Conservation (phyloP, 768 basidiomycete species). For the Hirschioporus abietinus region DNA sequence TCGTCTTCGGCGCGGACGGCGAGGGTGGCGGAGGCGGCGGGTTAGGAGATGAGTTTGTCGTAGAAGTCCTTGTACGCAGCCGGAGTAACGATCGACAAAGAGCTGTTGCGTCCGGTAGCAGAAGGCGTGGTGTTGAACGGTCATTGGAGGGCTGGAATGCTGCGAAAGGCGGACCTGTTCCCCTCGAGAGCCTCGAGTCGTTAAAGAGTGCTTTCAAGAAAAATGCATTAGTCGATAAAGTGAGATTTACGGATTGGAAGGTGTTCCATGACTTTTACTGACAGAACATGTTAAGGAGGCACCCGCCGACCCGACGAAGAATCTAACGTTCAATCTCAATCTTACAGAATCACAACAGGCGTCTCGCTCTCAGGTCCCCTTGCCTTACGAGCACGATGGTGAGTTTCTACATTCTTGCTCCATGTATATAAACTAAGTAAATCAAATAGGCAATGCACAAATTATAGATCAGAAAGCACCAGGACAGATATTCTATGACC, state of each 20-base stretch:
- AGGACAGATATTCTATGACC: slow-evolving; percentile 76
- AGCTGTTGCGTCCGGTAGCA: slow-evolving; percentile 36
- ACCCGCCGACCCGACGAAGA: slow-evolving; percentile 53
- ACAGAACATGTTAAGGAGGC: background rate
- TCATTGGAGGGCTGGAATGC: slow-evolving; percentile 53
- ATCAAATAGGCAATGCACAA: slow-evolving; percentile 29
- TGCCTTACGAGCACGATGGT: slow-evolving; percentile 91
- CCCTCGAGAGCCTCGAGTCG: slow-evolving; percentile 44
- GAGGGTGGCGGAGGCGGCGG: slow-evolving; percentile 39
- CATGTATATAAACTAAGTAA: background rate
- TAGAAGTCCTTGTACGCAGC: slow-evolving; percentile 55
- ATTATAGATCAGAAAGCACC: slow-evolving; percentile 19
- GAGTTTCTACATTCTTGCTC: slow-evolving; percentile 11
- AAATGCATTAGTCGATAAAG: slow-evolving; percentile 11
- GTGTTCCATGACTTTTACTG: background rate
- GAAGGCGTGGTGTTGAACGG: slow-evolving; percentile 53
- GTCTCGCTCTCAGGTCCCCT: slow-evolving; percentile 73
- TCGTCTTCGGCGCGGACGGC: slow-evolving; percentile 54
- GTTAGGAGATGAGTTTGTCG: slow-evolving; percentile 43
- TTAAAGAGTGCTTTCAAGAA: slow-evolving; percentile 45
- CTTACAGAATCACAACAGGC: slow-evolving; percentile 79
- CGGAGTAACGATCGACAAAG: slow-evolving; percentile 40
- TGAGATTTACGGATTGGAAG: slow-evolving; percentile 26
- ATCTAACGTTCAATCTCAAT: slow-evolving; percentile 82
- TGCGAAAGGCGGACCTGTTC: slow-evolving; percentile 31